Conservation (phyloP, 805 yeast species). For the Kodamaea kaohsiungensis region DNA sequence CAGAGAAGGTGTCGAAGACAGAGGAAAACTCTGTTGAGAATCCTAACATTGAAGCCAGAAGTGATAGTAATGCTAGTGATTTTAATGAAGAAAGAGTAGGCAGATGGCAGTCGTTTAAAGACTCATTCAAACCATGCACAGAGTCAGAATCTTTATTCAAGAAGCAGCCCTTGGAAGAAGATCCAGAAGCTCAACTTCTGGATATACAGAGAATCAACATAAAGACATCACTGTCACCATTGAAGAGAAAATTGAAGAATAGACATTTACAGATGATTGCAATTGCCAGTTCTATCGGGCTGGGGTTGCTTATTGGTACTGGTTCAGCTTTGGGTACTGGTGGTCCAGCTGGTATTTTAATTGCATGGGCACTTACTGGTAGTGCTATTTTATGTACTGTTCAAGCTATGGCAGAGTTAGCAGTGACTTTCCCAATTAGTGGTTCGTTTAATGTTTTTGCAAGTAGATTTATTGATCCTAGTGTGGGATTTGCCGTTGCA, state of each 20-base stretch:
- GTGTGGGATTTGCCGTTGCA: constrained; percentile 56
- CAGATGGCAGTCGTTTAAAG: constrained; percentile 47
- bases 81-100: constrained; percentile 1
- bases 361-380: constrained; percentile 29
- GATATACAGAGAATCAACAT: constrained; percentile 39
- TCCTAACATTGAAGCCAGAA: background rate
- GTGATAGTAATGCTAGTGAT: background rate
- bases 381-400: constrained; percentile 26
- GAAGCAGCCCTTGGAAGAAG: constrained; percentile 14
- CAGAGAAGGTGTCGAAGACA: background rate
- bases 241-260: constrained; percentile 43
- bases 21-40: background rate
- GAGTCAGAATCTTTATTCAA: constrained; percentile 20
- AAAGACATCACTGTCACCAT: constrained; percentile 43
- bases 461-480: constrained; percentile 55
- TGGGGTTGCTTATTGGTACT: constrained; percentile 48
- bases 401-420: constrained; percentile 51
- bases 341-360: constrained; percentile 32
- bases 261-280: constrained; percentile 66
- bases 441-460: constrained; percentile 54
- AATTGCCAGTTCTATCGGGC: constrained; percentile 74
- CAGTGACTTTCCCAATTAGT: constrained; percentile 53
- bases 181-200: constrained; percentile 27
- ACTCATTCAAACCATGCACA: constrained; percentile 47
- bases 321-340: constrained; percentile 42